Evolutionary conservation across 2,329 filamentous ascomycete genomes (phyloP).

Genomic region (Verticillium tricorpus): DNA sequence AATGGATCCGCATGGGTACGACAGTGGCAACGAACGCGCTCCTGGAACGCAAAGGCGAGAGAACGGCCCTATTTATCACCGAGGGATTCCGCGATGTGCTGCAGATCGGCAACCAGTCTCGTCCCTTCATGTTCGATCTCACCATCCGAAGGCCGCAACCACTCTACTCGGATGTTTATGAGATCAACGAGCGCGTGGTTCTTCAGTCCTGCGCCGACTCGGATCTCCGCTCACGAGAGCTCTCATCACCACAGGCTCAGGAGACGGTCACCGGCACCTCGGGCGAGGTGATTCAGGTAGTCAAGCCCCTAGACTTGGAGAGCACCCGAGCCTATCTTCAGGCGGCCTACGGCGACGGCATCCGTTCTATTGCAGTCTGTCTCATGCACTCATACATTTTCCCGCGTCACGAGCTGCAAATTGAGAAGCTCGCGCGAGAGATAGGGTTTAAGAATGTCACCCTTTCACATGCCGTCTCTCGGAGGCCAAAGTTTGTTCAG

Average conservation of each 20-base stretch:
- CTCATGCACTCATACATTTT: constrained; percentile 71
- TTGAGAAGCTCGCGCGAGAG: constrained; percentile 28
- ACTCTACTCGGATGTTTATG: constrained; percentile 65
- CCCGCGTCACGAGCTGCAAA: constrained; percentile 49
- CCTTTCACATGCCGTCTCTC: constrained; percentile 59
- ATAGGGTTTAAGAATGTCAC: constrained; percentile 61
- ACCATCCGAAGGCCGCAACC: constrained; percentile 65
- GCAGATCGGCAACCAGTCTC: constrained; percentile 68
- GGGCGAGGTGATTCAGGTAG: constrained; percentile 63
- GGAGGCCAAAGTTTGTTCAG: constrained; percentile 78
- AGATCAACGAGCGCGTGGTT: constrained; percentile 71
- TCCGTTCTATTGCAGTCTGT: constrained; percentile 64
- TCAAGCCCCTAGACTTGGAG: constrained; percentile 52
- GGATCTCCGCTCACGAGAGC: constrained; percentile 4
- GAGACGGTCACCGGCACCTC: constrained; percentile 52
- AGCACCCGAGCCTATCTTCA: constrained; percentile 52
- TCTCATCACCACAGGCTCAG: not conserved
- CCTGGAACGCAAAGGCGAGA: constrained; percentile 69
- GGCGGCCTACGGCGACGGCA: constrained; percentile 54
- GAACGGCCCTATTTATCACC: constrained; percentile 61
- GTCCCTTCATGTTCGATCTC: constrained; percentile 70
- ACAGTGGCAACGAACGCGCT: constrained; percentile 75
- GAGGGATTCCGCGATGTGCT: constrained; percentile 66
- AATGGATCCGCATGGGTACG: constrained; percentile 74
- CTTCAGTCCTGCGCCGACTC: constrained; percentile 43